Conservation (phyloP, 352 stramenopile species). For the Phytophthora agathidicida region DNA sequence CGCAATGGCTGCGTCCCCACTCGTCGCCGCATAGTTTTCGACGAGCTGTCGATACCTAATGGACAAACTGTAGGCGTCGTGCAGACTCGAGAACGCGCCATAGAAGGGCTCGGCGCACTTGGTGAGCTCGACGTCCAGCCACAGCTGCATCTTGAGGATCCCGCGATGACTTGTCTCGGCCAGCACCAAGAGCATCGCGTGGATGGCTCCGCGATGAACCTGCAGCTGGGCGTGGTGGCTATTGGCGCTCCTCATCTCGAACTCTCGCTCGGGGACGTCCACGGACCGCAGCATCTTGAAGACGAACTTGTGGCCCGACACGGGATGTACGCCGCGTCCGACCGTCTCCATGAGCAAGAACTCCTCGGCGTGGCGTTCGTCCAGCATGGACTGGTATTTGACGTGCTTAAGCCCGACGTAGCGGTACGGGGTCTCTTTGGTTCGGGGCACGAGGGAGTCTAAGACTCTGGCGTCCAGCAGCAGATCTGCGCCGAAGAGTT, state of each 20-base stretch:
- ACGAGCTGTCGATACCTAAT: slow-evolving; percentile 68
- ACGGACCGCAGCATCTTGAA: slow-evolving; percentile 70
- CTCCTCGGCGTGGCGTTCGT: slow-evolving; percentile 63
- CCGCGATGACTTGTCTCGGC: slow-evolving; percentile 60
- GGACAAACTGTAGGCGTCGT: slow-evolving; percentile 72
- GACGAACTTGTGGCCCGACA: slow-evolving; percentile 47
- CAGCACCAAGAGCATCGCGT: slow-evolving; percentile 67
- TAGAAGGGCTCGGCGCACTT: slow-evolving; percentile 58
- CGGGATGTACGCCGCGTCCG: slow-evolving; percentile 51
- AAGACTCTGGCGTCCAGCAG: slow-evolving; percentile 75
- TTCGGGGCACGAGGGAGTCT: slow-evolving; percentile 67
- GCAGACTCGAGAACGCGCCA: slow-evolving; percentile 62
- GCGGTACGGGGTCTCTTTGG: slow-evolving; percentile 71
- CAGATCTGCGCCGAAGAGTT: slow-evolving; percentile 58
- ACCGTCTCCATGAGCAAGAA: slow-evolving; percentile 69
- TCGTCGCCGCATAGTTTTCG: slow-evolving; percentile 46
- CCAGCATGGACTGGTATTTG: slow-evolving; percentile 68
- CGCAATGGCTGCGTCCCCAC: slow-evolving; percentile 33
- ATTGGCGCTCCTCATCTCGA: slow-evolving; percentile 50
- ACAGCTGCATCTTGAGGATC: slow-evolving; percentile 73
- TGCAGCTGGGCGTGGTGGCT: slow-evolving; percentile 51
- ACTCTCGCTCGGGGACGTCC: slow-evolving; percentile 52
- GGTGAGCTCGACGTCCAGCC: slow-evolving; percentile 70
- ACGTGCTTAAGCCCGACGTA: slow-evolving; percentile 84
- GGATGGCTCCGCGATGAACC: slow-evolving; percentile 58